Base-by-base conservation (phyloP, 176 grass and related monocot species). In the Microstegium vimineum region DNA sequence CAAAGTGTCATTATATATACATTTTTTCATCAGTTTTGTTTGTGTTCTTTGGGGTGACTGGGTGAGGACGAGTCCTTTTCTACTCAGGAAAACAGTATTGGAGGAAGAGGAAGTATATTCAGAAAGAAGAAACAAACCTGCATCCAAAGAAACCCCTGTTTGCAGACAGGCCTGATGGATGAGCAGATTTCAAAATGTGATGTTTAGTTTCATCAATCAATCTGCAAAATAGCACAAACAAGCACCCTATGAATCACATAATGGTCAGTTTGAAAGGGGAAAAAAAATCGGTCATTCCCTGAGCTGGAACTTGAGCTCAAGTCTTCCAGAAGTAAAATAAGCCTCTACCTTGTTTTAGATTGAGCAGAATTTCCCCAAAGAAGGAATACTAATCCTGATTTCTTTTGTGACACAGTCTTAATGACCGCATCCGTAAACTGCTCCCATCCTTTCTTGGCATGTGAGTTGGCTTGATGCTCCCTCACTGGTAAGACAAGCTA, bases 291-390 rank as follows among this genome's bases (percentile, higher is more conserved):
- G 3, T 34, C 10, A 82, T 56, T 66, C 27, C 38, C 5, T 14
- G 25, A 31, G 33, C 62, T 57, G 26, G 32, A 85, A 26, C 34
- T 47, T 60, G 15, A 57, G 34, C 62, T 66, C 27, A 67, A 25
- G 20, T 35, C 20, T 67, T 78, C 69, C 15, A 61, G 37, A 81
- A 73, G 40, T 67, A 69, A 41, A 73, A 1, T 46, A 82, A 79
- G 74, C 81, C 38, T 82, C 86, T 88, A 95, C 93, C 59, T 93
- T 81, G 73, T 92, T 75, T 95, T 99, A 15, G 87, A 87, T 75
- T 99, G 96, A 76, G 93, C 96, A 60, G 91, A 99, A 78, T 99
- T 99, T 89, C 93, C 96, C 93, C 96, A 99, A 14, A 99, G 96
- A 87, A 99, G 85, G 87, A 99, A 99, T 1, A 95, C 83, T 25